Evolutionary conservation across 495 filamentous ascomycete species (phyloP).

Genomic region (Neurospora sp.): DNA sequence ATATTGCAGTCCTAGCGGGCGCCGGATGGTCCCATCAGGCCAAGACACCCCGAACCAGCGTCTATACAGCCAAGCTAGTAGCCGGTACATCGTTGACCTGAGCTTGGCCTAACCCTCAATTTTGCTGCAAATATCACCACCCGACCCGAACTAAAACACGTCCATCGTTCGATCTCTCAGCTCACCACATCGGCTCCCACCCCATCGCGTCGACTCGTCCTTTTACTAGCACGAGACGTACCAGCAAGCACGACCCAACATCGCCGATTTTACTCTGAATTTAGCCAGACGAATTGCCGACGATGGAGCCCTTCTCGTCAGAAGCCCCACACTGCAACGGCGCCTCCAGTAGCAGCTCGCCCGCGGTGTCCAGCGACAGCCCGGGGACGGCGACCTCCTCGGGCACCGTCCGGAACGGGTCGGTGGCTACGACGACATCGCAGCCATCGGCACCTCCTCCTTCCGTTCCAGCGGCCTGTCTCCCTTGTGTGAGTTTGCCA

Average conservation of each 20-base stretch:
- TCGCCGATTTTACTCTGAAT: not conserved
- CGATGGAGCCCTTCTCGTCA: conserved; percentile 24
- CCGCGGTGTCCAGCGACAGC: conserved; percentile 22
- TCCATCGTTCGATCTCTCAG: not conserved
- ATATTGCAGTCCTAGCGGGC: not conserved
- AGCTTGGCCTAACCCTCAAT: not conserved
- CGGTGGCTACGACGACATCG: conserved; percentile 21
- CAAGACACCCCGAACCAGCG: not conserved
- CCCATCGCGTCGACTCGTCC: not conserved
- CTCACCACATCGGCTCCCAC: not conserved
- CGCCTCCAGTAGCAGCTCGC: conserved; percentile 23
- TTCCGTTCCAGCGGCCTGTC: conserved; percentile 38
- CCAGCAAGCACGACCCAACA: not conserved
- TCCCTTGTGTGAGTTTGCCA: conserved; percentile 34
- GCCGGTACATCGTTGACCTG: not conserved
- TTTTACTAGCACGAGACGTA: not conserved
- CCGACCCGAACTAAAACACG: not conserved
- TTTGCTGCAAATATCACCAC: not conserved
- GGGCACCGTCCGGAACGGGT: conserved; percentile 5
- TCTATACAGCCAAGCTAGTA: not conserved
- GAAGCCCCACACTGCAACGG: conserved; percentile 23
- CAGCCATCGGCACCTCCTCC: conserved; percentile 23
- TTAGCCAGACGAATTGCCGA: conserved; percentile 13
- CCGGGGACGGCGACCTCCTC: conserved; percentile 24
- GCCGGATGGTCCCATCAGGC: not conserved